phyloP scores from a whole-genome alignment of 441 rosid species.

The Hura crepitans region DNA sequence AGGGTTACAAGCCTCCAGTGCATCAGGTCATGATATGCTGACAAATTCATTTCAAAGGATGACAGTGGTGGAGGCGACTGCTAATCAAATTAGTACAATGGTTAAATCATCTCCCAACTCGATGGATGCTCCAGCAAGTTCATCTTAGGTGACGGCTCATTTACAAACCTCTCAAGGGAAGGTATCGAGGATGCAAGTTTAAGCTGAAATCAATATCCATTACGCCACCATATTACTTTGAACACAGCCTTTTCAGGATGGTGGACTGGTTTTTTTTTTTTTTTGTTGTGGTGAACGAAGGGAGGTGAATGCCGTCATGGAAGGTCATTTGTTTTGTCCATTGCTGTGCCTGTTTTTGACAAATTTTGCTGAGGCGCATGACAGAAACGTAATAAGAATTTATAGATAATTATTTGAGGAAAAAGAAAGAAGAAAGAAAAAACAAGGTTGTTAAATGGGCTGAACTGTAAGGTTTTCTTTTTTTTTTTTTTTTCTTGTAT shows the following conservation, averaged over 20 bases:
- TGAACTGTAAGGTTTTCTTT: slow-evolving; percentile 11
- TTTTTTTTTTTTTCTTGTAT: not conserved
- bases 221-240: not conserved
- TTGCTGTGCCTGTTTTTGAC: slow-evolving; percentile 30
- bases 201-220: slow-evolving; percentile 15
- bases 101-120: slow-evolving; percentile 7
- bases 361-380: slow-evolving; percentile 25
- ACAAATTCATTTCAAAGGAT: slow-evolving; percentile 37
- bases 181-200: slow-evolving; percentile 17
- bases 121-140: slow-evolving; percentile 18
- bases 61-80: slow-evolving; percentile 30
- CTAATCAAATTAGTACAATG: slow-evolving; percentile 16
- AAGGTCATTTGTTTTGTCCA: slow-evolving; percentile 20
- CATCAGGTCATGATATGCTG: slow-evolving; percentile 27
- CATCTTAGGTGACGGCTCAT: slow-evolving; percentile 15
- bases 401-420: slow-evolving; percentile 20
- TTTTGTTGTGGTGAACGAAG: slow-evolving; percentile 14
- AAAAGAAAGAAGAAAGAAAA: not conserved
- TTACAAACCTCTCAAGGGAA: slow-evolving; percentile 16
- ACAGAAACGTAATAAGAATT: slow-evolving; percentile 28
- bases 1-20: slow-evolving; percentile 21
- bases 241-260: not conserved
- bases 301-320: slow-evolving; percentile 1
- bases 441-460: slow-evolving; percentile 12
- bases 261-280: slow-evolving; percentile 22